Percentiles rank a stretch among this genome's conserved stretches.
phyloP scores from a whole-genome alignment of 2,329 filamentous ascomycete species.

The Gnomoniopsis smithogilvyi region DNA sequence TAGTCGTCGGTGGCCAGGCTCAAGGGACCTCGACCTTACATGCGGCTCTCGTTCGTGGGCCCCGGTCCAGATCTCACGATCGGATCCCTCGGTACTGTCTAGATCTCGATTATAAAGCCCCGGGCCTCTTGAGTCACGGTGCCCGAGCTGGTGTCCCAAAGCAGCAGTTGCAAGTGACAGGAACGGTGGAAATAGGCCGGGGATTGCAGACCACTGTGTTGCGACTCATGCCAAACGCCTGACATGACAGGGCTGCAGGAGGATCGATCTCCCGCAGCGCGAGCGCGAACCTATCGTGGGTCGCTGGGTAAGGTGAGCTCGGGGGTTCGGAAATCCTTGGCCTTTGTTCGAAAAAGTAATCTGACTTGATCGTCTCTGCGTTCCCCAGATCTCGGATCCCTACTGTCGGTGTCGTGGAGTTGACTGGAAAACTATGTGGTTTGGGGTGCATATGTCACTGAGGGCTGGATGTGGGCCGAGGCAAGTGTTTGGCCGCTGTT shows the following conservation, averaged over 20 bases:
- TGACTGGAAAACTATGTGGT: background rate
- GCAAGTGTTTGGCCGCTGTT: background rate
- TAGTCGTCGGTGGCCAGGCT: background rate
- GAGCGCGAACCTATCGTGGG: slow-evolving; percentile 12
- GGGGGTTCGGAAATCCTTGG: background rate
- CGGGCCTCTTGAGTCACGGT: slow-evolving; percentile 7
- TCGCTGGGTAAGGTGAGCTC: slow-evolving; percentile 17
- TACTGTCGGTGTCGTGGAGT: background rate
- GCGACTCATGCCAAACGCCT: slow-evolving; percentile 15
- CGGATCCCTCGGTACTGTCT: slow-evolving; percentile 5
- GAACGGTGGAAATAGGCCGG: slow-evolving; percentile 16
- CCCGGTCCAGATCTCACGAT: background rate
- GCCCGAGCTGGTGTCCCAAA: slow-evolving; percentile 13
- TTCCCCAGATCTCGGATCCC: background rate
- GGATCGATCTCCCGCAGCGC: slow-evolving; percentile 4
- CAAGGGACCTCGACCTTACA: background rate
- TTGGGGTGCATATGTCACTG: background rate
- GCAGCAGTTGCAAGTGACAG: slow-evolving; percentile 2
- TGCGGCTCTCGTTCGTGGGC: background rate
- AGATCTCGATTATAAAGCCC: background rate
- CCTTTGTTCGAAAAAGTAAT: background rate
- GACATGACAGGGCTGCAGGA: slow-evolving; percentile 11
- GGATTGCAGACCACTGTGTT: slow-evolving; percentile 11
- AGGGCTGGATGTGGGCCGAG: background rate
- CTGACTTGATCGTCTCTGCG: background rate